Percentiles rank a stretch among this genome's conserved stretches.
These are phyloP conservation scores for Kokia cookei DNA, from an alignment of 441 rosid species.

Conservation along the genomic window DNA sequence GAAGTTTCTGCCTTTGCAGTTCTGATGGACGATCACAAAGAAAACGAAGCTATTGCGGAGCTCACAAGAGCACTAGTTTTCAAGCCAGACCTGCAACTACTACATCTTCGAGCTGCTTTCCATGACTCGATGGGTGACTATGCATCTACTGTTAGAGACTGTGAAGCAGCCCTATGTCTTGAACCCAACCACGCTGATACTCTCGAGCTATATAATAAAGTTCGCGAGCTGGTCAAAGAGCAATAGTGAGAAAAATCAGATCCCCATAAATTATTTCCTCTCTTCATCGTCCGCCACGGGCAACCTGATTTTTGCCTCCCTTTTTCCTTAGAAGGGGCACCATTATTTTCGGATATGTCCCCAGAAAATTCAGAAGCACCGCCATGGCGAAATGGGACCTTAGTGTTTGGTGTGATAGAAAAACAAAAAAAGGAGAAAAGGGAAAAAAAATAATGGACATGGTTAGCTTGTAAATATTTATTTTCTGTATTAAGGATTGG, in stretches of 20 bases:
- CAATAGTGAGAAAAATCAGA: slow-evolving; percentile 26
- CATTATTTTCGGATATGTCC: slow-evolving; percentile 28
- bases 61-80: slow-evolving; percentile 70
- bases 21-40: slow-evolving; percentile 70
- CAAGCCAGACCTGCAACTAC: slow-evolving; percentile 90
- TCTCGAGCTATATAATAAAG: slow-evolving; percentile 54
- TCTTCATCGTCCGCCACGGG: slow-evolving; percentile 7
- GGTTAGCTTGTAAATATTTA: slow-evolving; percentile 46
- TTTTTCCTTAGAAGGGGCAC: slow-evolving; percentile 18
- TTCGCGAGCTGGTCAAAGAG: slow-evolving; percentile 31
- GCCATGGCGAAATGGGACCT: background rate
- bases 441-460: slow-evolving; percentile 10
- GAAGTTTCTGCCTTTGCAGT: background rate
- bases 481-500: slow-evolving; percentile 7
- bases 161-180: slow-evolving; percentile 94
- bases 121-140: slow-evolving; percentile 73
- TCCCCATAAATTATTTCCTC: background rate
- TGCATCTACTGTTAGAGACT: slow-evolving; percentile 56
- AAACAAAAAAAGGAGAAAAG: background rate
- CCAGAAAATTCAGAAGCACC: slow-evolving; percentile 11
- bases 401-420: slow-evolving; percentile 5
- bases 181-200: slow-evolving; percentile 64
- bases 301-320: slow-evolving; percentile 19
- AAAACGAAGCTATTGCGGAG: slow-evolving; percentile 81
- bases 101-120: slow-evolving; percentile 93